Evolutionary conservation across 2,329 filamentous ascomycete species (phyloP).

Genomic region (Oidium heveae): DNA sequence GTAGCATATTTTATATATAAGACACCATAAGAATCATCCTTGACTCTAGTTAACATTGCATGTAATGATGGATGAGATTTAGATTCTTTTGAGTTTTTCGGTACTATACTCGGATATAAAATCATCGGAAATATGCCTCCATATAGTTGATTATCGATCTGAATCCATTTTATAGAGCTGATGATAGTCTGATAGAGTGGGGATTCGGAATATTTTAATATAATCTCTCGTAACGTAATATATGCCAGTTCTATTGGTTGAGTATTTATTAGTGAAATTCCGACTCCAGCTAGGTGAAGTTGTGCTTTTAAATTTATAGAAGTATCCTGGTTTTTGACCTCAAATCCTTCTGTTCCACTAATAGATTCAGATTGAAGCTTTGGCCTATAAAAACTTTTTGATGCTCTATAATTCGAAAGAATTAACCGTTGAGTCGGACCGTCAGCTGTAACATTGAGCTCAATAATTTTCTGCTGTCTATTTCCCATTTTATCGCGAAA

Average conservation of each 20-base stretch:
- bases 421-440: constrained; percentile 89
- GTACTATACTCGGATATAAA: constrained; percentile 88
- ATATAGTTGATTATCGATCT: constrained; percentile 95
- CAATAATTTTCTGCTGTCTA: constrained; percentile 59
- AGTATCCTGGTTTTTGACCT: constrained; percentile 79
- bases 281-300: constrained; percentile 68
- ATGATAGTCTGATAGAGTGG: constrained; percentile 77
- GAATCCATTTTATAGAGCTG: constrained; percentile 89
- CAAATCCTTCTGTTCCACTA: constrained; percentile 45
- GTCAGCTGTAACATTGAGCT: constrained; percentile 86
- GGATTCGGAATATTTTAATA: constrained; percentile 83
- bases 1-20: constrained; percentile 97
- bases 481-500: constrained; percentile 23
- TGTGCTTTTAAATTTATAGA: constrained; percentile 75
- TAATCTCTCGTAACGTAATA: constrained; percentile 72
- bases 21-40: constrained; percentile 94
- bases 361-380: constrained; percentile 26
- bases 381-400: constrained; percentile 67
- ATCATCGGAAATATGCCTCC: constrained; percentile 96
- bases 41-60: constrained; percentile 74
- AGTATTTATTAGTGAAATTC: constrained; percentile 77
- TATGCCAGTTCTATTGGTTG: constrained; percentile 86
- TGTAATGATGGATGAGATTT: constrained; percentile 91
- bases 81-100: constrained; percentile 82
- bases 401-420: constrained; percentile 76